Percentiles rank a stretch among this genome's conserved stretches.
Conservation (phyloP, 129 eudicot genomes). For the Erigeron canadensis region DNA sequence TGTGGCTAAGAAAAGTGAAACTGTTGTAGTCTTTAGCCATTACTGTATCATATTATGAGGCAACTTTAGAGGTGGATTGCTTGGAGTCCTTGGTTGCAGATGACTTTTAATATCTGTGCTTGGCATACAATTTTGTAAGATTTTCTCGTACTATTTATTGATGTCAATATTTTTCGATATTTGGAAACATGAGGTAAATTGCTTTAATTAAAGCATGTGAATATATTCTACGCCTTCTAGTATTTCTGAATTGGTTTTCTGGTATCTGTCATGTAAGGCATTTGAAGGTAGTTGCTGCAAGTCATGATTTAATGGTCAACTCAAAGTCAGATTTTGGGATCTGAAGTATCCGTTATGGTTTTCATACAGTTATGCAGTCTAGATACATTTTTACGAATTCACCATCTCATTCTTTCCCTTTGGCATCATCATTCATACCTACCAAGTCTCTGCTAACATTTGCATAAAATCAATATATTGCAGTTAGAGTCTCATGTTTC, state of each 20-base stretch:
- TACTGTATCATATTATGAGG: not conserved
- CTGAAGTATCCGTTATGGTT: conserved; percentile 12
- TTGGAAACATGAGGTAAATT: not conserved
- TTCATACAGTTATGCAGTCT: conserved; percentile 1
- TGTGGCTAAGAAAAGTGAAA: not conserved
- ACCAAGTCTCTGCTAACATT: conserved; percentile 19
- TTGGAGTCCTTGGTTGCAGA: conserved; percentile 10
- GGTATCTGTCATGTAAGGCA: not conserved
- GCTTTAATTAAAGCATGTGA: not conserved
- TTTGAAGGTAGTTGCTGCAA: conserved; percentile 16
- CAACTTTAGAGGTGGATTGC: conserved; percentile 13
- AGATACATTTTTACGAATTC: conserved; percentile 18
- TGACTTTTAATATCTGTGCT: conserved; percentile 8
- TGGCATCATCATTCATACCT: not conserved
- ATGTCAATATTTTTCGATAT: not conserved
- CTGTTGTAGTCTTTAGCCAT: not conserved
- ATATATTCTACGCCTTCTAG: conserved; percentile 4
- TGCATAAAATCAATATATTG: not conserved
- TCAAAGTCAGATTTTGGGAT: conserved; percentile 8
- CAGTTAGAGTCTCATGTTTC: not conserved
- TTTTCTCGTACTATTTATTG: not conserved
- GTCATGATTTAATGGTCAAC: conserved; percentile 1
- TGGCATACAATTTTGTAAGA: conserved; percentile 8
- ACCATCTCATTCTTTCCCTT: conserved; percentile 1
- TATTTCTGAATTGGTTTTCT: not conserved